Evolutionary conservation across 2,329 filamentous ascomycete species (phyloP), one percentile per base, ranked within the genome.

Genomic region (Penicillium sp.): DNA sequence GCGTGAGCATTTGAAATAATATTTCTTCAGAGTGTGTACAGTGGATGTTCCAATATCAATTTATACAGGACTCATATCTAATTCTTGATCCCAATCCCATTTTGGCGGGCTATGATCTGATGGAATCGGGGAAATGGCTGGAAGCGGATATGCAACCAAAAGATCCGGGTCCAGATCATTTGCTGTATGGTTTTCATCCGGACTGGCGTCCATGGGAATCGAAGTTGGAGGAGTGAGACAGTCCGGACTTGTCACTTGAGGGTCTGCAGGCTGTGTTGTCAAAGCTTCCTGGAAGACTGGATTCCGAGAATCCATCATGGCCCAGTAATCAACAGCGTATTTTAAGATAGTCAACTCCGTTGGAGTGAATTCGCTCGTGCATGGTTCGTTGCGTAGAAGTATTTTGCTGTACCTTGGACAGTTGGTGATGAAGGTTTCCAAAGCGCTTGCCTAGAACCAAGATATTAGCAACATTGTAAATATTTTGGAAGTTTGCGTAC

Each of bases 271-370:
- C 19, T 47, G 47, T 23, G 50, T 52, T 27, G 48, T 21, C n/a
- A 50, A 7, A 47, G 52, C 4, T 21, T 53, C 2, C 57, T 58
- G 57, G 25, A 61, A 60, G 7, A 62, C 58, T 16, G 62, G 61
- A 46, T 63, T 65, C 9, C 52, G 52, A 4, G 62, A 59, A 46
- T 65, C 62, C 62, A 65, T 65, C 62, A 65, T 65, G 3, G 59
- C 50, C 62, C 62, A 65, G 44, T 63, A 65, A 45, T 65, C 63
- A 29, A 65, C 23, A 0, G 64, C 53, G 6, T 58, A 59, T 37
- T 51, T 49, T 21, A 64, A 47, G 23, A 65, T 53, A 21, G 54
- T 59, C 5, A 52, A 29, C 42, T 65, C 63, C 2, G 59, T 60
- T 7, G 45, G 21, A 9, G 58, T 61, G n/a, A 65, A 56, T 23